Base-by-base conservation (phyloP, 2,329 filamentous ascomycete genomes). In the Colletotrichum cuscutae region DNA sequence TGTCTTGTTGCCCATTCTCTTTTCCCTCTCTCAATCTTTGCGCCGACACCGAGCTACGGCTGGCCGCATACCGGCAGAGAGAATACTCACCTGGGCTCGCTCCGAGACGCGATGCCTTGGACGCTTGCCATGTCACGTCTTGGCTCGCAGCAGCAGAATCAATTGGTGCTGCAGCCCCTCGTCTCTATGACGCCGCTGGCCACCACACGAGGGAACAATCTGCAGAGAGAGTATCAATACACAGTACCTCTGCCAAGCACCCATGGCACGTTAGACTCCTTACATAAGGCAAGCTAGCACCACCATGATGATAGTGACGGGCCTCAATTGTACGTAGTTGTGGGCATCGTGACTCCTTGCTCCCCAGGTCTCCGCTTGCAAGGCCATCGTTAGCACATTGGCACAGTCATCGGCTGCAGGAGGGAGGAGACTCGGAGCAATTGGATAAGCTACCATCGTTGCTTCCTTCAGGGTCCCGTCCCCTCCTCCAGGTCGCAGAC, bases 101-200 rank as follows among this genome's bases (percentile, higher is more conserved):
- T 24, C 30, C 15, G 19, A 26, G 52, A 37, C 28, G 52, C 22
- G 15, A 46, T 59, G 65, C 70, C 59, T 69, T 72, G 70, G 53
- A 69, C 52, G 32, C 58, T 24, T 24, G 42, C 42, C 42, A 65
- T 28, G 26, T 56, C 53, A 26, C 42, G 54, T 65, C 70, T 70
- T 70, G 66, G 66, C 70, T 70, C 54, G 54, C 66, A 70, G 59
- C 42, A 59, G 69, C 22, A 71, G 70, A 68, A 59, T 46, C 59
- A 46, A 54, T 15, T 56, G 35, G 60, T 70, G 70, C 70, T 56
- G 66, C 60, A 65, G 37, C 60, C 66, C 66, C 66, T 70, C 70
- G 70, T 52, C 60, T 61, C 70, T 49, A 72, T 70, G 66, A 70
- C 66, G 70, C 70, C 66, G 66, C 66, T 42, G 61, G 60, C 66